phyloP scores from a whole-genome alignment of 2,329 filamentous ascomycete species.

The Diplodia sapinea region DNA sequence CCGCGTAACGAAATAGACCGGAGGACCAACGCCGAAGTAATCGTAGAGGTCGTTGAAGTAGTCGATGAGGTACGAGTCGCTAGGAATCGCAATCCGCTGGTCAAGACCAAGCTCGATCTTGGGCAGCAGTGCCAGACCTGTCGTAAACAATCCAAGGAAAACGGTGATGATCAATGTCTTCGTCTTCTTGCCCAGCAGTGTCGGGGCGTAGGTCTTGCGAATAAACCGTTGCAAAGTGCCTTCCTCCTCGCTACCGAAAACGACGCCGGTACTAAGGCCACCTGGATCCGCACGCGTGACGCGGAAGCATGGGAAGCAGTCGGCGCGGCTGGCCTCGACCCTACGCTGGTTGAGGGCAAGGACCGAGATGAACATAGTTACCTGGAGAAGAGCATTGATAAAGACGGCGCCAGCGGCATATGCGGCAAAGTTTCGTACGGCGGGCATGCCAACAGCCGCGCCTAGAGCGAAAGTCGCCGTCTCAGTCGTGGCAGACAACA shows the following conservation, averaged over 20 bases:
- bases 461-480: slow-evolving; percentile 92
- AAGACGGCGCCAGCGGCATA: slow-evolving; percentile 96
- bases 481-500: slow-evolving; percentile 93
- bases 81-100: slow-evolving; percentile 91
- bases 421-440: slow-evolving; percentile 94
- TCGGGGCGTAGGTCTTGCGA: slow-evolving; percentile 84
- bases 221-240: slow-evolving; percentile 85
- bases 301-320: slow-evolving; percentile 89
- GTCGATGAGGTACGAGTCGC: slow-evolving; percentile 90
- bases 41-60: slow-evolving; percentile 97
- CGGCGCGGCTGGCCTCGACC: slow-evolving; percentile 85
- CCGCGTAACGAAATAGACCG: slow-evolving; percentile 93
- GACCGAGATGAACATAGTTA: slow-evolving; percentile 96
- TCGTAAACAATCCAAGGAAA: slow-evolving; percentile 87
- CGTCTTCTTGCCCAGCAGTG: slow-evolving; percentile 77
- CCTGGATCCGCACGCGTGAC: slow-evolving; percentile 75
- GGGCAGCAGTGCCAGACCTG: slow-evolving; percentile 82
- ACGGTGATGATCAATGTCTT: slow-evolving; percentile 78
- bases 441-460: slow-evolving; percentile 95
- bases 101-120: slow-evolving; percentile 86
- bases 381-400: slow-evolving; percentile 94
- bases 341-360: slow-evolving; percentile 88
- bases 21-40: slow-evolving; percentile 89
- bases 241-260: slow-evolving; percentile 81
- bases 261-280: slow-evolving; percentile 66